These are phyloP conservation scores for Backusella tarrabulga DNA, from an alignment of 192 early-diverging fungal genomes.

Conservation along the genomic window DNA sequence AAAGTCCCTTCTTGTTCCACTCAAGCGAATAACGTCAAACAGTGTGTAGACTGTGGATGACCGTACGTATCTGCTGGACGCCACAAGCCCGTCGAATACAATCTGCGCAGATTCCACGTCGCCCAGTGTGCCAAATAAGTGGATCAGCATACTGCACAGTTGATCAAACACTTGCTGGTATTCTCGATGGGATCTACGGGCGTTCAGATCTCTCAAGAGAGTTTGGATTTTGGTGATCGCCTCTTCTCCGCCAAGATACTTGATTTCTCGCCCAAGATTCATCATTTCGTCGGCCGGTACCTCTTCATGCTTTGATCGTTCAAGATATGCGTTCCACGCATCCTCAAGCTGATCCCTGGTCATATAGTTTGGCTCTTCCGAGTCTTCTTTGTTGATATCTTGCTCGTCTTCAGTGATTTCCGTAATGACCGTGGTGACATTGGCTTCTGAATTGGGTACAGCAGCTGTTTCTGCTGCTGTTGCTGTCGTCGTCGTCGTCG, in stretches of 20 bases:
- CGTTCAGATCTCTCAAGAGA: slow-evolving; percentile 11
- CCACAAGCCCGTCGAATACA: slow-evolving; percentile 14
- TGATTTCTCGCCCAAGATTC: not conserved
- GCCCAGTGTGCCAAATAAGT: slow-evolving; percentile 4
- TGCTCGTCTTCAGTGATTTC: not conserved
- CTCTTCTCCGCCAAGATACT: not conserved
- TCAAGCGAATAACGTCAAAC: slow-evolving; percentile 22
- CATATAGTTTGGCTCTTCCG: not conserved
- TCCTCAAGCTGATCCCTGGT: not conserved
- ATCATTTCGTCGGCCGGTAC: not conserved
- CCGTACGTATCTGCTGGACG: not conserved
- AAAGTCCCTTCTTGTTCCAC: slow-evolving; percentile 10
- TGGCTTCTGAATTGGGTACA: not conserved
- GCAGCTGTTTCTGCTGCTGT: not conserved
- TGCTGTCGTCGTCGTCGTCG: not conserved
- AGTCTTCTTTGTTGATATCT: not conserved
- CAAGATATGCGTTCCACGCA: slow-evolving; percentile 10
- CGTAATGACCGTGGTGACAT: not conserved
- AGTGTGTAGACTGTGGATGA: slow-evolving; percentile 16
- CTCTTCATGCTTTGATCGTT: not conserved
- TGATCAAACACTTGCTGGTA: not conserved
- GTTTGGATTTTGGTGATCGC: not conserved
- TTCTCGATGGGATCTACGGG: not conserved
- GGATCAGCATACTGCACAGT: slow-evolving; percentile 30
- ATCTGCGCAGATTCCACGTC: slow-evolving; percentile 14